Base-by-base conservation (phyloP, 345 rosid genomes). In the Ricinus communis region DNA sequence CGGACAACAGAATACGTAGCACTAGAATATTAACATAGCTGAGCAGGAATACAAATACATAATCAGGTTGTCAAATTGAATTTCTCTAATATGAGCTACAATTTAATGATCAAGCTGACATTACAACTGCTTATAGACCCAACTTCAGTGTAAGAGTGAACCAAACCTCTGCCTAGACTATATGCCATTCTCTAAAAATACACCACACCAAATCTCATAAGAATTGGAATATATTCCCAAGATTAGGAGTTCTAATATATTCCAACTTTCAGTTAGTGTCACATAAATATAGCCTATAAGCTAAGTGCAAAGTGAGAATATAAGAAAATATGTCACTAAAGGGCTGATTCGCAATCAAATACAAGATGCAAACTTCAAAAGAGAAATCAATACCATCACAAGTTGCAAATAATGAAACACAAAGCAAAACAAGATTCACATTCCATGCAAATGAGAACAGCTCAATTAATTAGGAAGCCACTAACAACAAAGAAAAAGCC, bases 391-490 rank as follows among this genome's bases (percentile, higher is more conserved):
- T n/a, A n/a, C n/a, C 49, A 36, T 43, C 12, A 27, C 5, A 55
- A 16, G 5, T 47, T 0, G 18, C 27, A 45, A 45, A 5, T 19
- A 40, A 19, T 28, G 41, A 69, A 14, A n/a, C 65, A 28, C 4
- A 56, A 11, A 27, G 46, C 1, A 9, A 12, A 62, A 1, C 41
- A 38, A 36, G 5, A 52, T 8, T 30, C 52, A 6, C 27, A 3
- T 6, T n/a, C n/a, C 43, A 38, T 38, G 33, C 19, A 43, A 69
- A 57, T 45, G 11, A 68, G 55, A 59, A 33, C 65, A 14, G 28
- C 72, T 57, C 51, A 19, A 56, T 27, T 27, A 28, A 56, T 56
- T 28, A 69, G 45, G 56, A 55, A 63, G n/a, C n/a, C n/a, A 45
- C 21, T 30, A 58, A 22, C 40, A 52, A 10, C 69, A 40, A 51